A percentile compares a stretch with the other conserved stretches of the same genome.
Evolutionary conservation across 2,329 filamentous ascomycete genomes (phyloP).

Genomic region (Colletotrichum tropicicola): DNA sequence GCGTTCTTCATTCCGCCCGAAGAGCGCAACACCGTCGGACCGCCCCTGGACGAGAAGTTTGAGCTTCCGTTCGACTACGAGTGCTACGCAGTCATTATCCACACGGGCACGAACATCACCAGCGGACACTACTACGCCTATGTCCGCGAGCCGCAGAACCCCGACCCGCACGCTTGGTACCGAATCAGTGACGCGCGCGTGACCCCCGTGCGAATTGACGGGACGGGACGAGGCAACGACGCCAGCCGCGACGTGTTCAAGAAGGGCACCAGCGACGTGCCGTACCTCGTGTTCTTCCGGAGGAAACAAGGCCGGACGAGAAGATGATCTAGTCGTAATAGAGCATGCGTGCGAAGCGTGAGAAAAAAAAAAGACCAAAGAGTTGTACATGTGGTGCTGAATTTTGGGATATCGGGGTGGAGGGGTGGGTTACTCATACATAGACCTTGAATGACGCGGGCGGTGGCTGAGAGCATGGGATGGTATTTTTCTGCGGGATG

Average conservation of each 20-base stretch:
- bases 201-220: conserved; percentile 51
- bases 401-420: too few relatives aligned
- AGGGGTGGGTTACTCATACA: conserved; percentile 7
- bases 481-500: neutral
- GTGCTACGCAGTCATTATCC: conserved; percentile 85
- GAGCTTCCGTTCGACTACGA: conserved; percentile 77
- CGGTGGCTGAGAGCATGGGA: too few relatives aligned
- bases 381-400: conserved; percentile 2
- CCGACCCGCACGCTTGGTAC: conserved; percentile 56
- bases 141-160: conserved; percentile 64
- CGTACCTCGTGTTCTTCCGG: conserved; percentile 58
- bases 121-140: conserved; percentile 85
- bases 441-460: neutral
- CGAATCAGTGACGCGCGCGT: conserved; percentile 57
- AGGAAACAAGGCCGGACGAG: conserved; percentile 41
- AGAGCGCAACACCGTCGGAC: conserved; percentile 41
- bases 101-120: conserved; percentile 72
- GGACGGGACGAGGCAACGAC: conserved; percentile 42
- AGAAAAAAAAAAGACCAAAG: neutral
- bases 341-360: neutral
- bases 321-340: conserved; percentile 11
- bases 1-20: conserved; percentile 50
- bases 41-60: conserved; percentile 47
- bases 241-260: conserved; percentile 49
- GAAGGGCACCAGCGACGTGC: conserved; percentile 46